A percentile compares a stretch with the other conserved stretches of the same genome.
Conservation (phyloP, 768 basidiomycete species). For the Phlebiopsis flavidoalba region DNA sequence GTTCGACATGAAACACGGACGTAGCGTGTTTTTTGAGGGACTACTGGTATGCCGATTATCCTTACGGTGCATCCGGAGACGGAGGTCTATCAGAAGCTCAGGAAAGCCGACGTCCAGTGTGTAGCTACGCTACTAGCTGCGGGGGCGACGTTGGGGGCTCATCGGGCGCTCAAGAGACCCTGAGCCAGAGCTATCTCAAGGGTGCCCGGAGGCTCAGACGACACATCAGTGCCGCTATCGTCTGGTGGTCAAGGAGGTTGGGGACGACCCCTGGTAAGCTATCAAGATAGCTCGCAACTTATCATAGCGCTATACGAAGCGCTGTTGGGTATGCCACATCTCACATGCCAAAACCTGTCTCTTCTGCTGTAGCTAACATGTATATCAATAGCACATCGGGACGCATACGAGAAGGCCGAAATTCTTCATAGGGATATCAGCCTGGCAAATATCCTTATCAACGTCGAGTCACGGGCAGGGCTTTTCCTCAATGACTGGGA, state of each 20-base stretch:
- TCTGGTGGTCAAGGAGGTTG: not conserved
- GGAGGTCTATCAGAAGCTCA: not conserved
- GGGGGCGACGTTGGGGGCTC: not conserved
- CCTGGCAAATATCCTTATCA: constrained; percentile 17
- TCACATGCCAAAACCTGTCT: not conserved
- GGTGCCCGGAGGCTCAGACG: not conserved
- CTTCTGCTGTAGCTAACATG: too few relatives aligned
- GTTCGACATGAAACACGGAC: not conserved
- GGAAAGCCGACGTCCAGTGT: not conserved
- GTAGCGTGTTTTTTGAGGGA: constrained; percentile 1
- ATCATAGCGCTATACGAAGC: not conserved
- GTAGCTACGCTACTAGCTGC: not conserved
- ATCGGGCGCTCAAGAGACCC: not conserved
- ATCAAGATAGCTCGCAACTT: not conserved
- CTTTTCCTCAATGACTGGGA: constrained; percentile 9
- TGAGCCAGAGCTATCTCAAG: not conserved
- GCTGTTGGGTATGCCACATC: not conserved
- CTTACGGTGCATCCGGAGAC: not conserved
- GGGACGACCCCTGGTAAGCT: not conserved
- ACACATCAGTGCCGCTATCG: not conserved
- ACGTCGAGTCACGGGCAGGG: not conserved
- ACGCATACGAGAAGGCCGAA: constrained; percentile 1
- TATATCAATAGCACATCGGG: constrained; percentile 7
- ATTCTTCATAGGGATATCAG: constrained; percentile 18
- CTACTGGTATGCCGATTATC: not conserved